Evolutionary conservation across 495 filamentous ascomycete species (phyloP), one percentile per base, ranked within the genome.

Genomic region (Poronia punctata): DNA sequence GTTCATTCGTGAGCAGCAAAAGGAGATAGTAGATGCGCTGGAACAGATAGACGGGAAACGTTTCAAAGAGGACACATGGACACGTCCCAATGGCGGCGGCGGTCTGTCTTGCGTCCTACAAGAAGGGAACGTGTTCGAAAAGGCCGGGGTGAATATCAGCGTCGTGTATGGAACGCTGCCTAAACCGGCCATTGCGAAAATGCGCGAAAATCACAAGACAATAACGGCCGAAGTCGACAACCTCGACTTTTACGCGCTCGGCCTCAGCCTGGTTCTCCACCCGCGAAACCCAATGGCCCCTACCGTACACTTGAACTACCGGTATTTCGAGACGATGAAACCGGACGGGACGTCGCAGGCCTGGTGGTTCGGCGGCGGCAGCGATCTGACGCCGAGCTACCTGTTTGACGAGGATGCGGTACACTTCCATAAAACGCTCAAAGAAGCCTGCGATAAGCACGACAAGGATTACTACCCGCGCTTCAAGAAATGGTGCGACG

Each of bases 281-380:
- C 92, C 92, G 5, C 66, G 75, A 23, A 99, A 99, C 64, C 92
- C 92, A 18, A 94, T 93, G 82, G 90, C 89, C 14, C 92, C 92
- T 0, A 99, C 92, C 0, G 89, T 99, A 15, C 92, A 99, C 61
- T 72, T 99, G 45, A 99, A 99, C 70, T 99, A 99, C 71, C 77
- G 92, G 3, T 99, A 99, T 68, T 99, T 99, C 57, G 92, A 99
- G 70, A 99, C 92, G 5, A 80, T 81, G 54, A 84, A 84, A 43
- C 64, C 73, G 6, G 77, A 83, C 46, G 84, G 83, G 7, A 74
- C 70, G 4, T 78, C 84, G 11, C 81, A 86, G 33, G 74, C 83
- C 1, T 99, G 93, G 93, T 99, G 92, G 92, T 99, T 95, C 48
- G 92, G 92, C 29, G 92, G 92, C 16, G 92, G 92, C 19, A 88